A percentile compares a stretch with the other conserved stretches of the same genome.
Conservation (phyloP, 2,329 filamentous ascomycete genomes). For the Aureobasidium pullulans region DNA sequence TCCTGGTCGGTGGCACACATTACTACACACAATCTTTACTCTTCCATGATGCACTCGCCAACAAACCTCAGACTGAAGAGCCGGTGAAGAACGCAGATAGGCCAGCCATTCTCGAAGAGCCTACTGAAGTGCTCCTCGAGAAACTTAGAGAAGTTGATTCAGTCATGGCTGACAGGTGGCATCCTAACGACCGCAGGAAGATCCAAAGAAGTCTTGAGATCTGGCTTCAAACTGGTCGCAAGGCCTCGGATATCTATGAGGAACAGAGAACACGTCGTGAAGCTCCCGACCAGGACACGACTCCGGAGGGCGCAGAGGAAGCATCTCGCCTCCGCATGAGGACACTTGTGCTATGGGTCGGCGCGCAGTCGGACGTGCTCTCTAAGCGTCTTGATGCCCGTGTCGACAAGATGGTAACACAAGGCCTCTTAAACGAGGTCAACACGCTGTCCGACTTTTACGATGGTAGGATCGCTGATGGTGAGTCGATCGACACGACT, state of each 20-base stretch:
- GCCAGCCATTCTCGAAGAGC: constrained; percentile 59
- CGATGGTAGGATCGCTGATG: constrained; percentile 24
- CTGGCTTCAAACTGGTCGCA: constrained; percentile 71
- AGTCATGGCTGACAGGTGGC: constrained; percentile 83
- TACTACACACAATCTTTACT: constrained; percentile 90
- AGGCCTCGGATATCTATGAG: constrained; percentile 78
- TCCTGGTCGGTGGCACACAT: constrained; percentile 88
- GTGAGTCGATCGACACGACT: constrained; percentile 57
- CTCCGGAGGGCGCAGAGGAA: neutral
- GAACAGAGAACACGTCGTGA: constrained; percentile 49
- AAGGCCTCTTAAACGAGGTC: constrained; percentile 58
- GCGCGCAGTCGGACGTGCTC: constrained; percentile 62
- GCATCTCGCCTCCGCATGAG: constrained; percentile 31
- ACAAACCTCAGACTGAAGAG: constrained; percentile 26
- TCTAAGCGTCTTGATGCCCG: constrained; percentile 65
- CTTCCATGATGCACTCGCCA: constrained; percentile 64
- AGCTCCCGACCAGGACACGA: neutral
- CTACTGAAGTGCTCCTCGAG: constrained; percentile 64
- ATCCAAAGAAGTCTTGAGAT: constrained; percentile 87
- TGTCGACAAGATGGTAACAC: constrained; percentile 74
- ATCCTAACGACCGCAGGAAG: constrained; percentile 85
- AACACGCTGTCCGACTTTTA: constrained; percentile 42
- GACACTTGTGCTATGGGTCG: constrained; percentile 78
- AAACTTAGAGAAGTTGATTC: constrained; percentile 78
- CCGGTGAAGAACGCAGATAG: constrained; percentile 33